phyloP scores from a whole-genome alignment of 1,284 basidiomycete genomes.

The Cutaneotrichosporon sp. region DNA sequence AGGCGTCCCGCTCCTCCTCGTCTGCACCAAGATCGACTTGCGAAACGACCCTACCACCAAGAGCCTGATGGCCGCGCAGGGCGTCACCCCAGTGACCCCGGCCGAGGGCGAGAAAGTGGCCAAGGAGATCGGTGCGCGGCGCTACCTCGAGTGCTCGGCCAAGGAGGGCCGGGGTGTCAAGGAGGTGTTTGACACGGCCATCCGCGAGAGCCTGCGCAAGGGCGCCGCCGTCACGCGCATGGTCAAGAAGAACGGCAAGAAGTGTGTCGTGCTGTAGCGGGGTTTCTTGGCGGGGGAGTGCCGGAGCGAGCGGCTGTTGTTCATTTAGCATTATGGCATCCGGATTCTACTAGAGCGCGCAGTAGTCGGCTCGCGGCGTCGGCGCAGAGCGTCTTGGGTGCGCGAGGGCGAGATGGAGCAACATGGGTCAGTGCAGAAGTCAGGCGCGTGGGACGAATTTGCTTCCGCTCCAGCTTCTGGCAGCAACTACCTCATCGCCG shows the following conservation, averaged over 20 bases:
- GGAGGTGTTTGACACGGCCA: conserved; percentile 88
- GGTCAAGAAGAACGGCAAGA: conserved; percentile 68
- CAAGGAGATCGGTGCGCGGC: conserved; percentile 85
- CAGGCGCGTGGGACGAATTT: conserved; percentile 7
- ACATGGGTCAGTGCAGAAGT: too few relatives aligned
- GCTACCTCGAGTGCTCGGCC: conserved; percentile 91
- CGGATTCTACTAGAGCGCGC: neutral
- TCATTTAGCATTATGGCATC: conserved; percentile 17
- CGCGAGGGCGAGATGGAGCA: too few relatives aligned
- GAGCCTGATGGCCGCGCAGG: conserved; percentile 91
- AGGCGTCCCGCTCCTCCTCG: conserved; percentile 85
- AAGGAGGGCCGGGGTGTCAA: conserved; percentile 86
- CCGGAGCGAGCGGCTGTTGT: conserved; percentile 11
- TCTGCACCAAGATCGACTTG: conserved; percentile 92
- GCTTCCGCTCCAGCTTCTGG: conserved; percentile 7
- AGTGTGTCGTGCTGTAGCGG: conserved; percentile 72
- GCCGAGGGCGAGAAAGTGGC: conserved; percentile 80
- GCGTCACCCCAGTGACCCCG: conserved; percentile 76
- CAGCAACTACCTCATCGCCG: neutral
- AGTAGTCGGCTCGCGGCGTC: neutral
- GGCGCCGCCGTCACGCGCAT: conserved; percentile 60
- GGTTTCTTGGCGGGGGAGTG: neutral
- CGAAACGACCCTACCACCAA: conserved; percentile 82
- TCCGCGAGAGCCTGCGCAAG: conserved; percentile 78
- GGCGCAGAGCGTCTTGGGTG: too few relatives aligned